Evolutionary conservation across 164 flowering plant genomes (phyloP), one percentile per base, ranked within the genome.

Genomic region (Cinnamomum chago): DNA sequence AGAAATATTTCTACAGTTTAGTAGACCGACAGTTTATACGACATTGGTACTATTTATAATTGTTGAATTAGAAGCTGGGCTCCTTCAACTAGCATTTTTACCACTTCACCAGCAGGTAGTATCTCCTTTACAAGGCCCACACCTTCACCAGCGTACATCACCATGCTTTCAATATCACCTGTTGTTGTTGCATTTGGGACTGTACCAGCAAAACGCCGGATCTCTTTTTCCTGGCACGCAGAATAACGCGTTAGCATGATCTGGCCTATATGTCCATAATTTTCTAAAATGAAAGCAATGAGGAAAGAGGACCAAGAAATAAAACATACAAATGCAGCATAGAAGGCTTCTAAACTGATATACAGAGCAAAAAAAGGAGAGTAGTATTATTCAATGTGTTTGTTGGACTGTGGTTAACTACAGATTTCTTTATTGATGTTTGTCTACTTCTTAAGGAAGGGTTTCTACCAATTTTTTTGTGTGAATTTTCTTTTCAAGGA

Each of bases 81-180:
- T 3, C 82, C 97, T 73, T 86, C 84, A 67, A 91, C 92, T 25
- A 93, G 77, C 83, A 84, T 86, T 76, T 77, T 86, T 40, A 94
- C 82, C 65, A 94, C 95, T 82, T 88, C 89, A 71, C 77, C 81
- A 0, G 97, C 97, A 23, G 97, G 95, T 25, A 91, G 66, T 77
- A 92, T 90, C 71, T 92, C 97, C 76, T 84, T 87, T 68, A 94
- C 87, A 67, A 91, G 89, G 71, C 89, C 88, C 3, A 91, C 92
- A 20, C 97, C 87, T 84, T 94, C 76, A 6, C 98, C 98, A 0
- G 97, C 97, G 82, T 91, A 93, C 97, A 95, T 86, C 5, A 65
- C 97, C 98, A 93, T 93, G 85, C 92, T 93, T 72, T 91, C 95
- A 12, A 95, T 84, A 68, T 93, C 97, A n/a, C 98, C 98, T 9